phyloP scores from a whole-genome alignment of 768 basidiomycete species.

The Tylopilus sp. region DNA sequence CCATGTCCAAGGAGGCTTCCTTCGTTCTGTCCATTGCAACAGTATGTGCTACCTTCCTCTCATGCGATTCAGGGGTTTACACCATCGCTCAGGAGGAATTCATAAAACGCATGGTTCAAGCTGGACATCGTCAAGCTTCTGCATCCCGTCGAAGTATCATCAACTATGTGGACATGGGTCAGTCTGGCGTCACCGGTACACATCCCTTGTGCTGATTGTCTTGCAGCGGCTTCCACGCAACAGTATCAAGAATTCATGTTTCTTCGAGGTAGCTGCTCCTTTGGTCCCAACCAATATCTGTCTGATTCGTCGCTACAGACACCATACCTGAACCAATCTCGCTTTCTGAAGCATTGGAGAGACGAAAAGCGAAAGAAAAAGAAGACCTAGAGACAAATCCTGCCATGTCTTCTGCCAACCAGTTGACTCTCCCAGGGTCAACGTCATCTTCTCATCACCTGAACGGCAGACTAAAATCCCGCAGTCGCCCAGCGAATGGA shows the following conservation, averaged over 20 bases:
- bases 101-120: slow-evolving; percentile 68
- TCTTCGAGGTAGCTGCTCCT: slow-evolving; percentile 49
- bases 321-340: slow-evolving; percentile 63
- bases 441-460: slow-evolving; percentile 14
- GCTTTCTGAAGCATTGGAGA: slow-evolving; percentile 55
- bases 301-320: slow-evolving; percentile 38
- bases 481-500: slow-evolving; percentile 36
- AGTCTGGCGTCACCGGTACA: slow-evolving; percentile 20
- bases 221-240: slow-evolving; percentile 52
- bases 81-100: slow-evolving; percentile 69
- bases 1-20: slow-evolving; percentile 71
- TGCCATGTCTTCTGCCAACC: slow-evolving; percentile 39
- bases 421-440: slow-evolving; percentile 25
- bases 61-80: slow-evolving; percentile 10
- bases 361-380: slow-evolving; percentile 50
- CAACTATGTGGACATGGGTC: slow-evolving; percentile 76
- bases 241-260: slow-evolving; percentile 71
- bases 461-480: slow-evolving; percentile 39
- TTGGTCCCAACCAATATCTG: background rate
- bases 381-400: slow-evolving; percentile 60
- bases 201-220: slow-evolving; percentile 4
- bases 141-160: slow-evolving; percentile 56
- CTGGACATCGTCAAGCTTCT: slow-evolving; percentile 63
- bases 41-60: slow-evolving; percentile 37
- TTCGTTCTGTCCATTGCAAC: slow-evolving; percentile 76